phyloP scores from a whole-genome alignment of 768 basidiomycete genomes.

The Jaapia argillacea region DNA sequence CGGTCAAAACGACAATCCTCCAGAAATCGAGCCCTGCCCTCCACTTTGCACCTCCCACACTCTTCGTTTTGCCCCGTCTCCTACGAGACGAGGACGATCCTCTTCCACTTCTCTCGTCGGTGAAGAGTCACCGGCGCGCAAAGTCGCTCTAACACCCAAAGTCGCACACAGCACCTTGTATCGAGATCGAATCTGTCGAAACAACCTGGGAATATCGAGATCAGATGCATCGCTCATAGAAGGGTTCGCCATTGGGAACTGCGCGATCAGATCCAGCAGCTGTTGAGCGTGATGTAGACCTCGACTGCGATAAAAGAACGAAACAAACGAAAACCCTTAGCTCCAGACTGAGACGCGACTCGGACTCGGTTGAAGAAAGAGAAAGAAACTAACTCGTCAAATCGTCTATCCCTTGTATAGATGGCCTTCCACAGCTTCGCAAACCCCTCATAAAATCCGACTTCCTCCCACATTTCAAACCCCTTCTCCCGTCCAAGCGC shows the following conservation, averaged over 20 bases:
- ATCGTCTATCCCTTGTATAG: conserved; percentile 26
- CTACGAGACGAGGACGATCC: background rate
- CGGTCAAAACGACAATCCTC: background rate
- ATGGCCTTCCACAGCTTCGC: conserved; percentile 61
- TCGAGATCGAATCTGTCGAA: conserved; percentile 78
- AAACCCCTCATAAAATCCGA: conserved; percentile 88
- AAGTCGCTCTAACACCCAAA: conserved; percentile 53
- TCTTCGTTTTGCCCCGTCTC: background rate
- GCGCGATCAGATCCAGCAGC: conserved; percentile 59
- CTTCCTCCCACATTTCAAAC: conserved; percentile 95
- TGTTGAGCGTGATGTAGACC: conserved; percentile 51
- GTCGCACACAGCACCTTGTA: conserved; percentile 83
- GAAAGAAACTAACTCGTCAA: conserved; percentile 39
- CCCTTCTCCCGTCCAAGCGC: conserved; percentile 84
- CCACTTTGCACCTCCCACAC: background rate
- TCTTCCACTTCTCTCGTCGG: conserved; percentile 1
- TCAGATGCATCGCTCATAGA: conserved; percentile 29
- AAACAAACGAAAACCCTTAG: background rate
- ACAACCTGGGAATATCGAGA: conserved; percentile 64
- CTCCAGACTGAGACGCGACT: background rate
- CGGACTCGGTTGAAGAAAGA: background rate
- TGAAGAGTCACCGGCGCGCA: conserved; percentile 15
- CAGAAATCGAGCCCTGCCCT: background rate
- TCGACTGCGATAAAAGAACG: conserved; percentile 31
- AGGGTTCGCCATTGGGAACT: conserved; percentile 76